Evolutionary conservation across 352 stramenopile genomes (phyloP), one percentile per base, ranked within the genome.

Genomic region (Phytophthora constricta): DNA sequence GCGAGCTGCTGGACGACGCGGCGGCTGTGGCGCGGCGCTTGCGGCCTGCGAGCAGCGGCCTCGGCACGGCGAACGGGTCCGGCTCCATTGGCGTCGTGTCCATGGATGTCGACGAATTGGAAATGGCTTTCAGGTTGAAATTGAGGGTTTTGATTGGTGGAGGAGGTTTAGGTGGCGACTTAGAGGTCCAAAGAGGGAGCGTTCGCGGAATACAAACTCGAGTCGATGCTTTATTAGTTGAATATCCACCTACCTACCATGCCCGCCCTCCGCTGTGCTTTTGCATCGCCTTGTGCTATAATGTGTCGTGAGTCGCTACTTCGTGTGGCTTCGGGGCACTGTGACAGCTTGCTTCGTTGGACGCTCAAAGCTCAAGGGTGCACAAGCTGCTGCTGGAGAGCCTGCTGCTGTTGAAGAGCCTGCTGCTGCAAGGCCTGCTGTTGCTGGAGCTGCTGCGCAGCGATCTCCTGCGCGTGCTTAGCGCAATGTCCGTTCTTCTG

Each of bases 401-500:
- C 48, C 54, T 78, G 69, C 48, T 73, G 65, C 34, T 72, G n/a
- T n/a, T n/a, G 60, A 57, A 79, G 68, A 16, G 55, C 48, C 58
- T 76, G 65, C 48, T 73, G 66, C 68, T 79, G 77, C 51, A 77
- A 49, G 27, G 73, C 74, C 60, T 79, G 69, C 31, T 82, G 77
- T 43, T 81, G 58, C 59, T 61, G 67, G 45, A 84, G 66, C 48
- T 79, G 66, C 49, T 81, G 77, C 26, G 86, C 79, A 27, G 82
- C 82, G 50, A 95, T 83, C 68, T 95, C 87, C 59, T 95, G 87
- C 54, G 87, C 87, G 67, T 95, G 87, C 62, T 95, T 95, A 47
- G 87, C 87, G 63, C 87, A 96, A 60, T 93, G 86, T 28, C 86
- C 87, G 51, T 94, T 94, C 70, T 92, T 92, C 73, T 96, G 87